Conservation (phyloP, 805 yeast genomes). For the Saturnispora galanensis region DNA sequence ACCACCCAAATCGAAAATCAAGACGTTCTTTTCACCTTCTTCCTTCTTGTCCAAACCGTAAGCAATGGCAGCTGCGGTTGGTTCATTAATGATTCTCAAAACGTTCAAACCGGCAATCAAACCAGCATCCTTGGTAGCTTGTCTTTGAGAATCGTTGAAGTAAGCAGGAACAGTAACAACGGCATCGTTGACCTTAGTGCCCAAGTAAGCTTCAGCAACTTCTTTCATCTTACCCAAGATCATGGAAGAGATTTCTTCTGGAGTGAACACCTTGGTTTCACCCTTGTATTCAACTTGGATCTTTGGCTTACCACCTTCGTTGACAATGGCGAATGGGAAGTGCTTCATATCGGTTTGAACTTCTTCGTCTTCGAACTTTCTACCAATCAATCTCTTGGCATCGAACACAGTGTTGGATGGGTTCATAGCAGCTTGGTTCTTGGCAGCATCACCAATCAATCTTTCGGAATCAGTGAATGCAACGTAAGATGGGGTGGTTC, state of each 20-base stretch:
- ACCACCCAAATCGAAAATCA: constrained; percentile 72
- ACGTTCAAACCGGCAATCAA: constrained; percentile 66
- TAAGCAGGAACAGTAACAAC: constrained; percentile 83
- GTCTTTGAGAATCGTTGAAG: constrained; percentile 74
- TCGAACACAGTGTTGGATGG: constrained; percentile 86
- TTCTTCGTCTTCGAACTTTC: constrained; percentile 74
- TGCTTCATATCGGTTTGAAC: constrained; percentile 79
- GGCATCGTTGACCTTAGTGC: constrained; percentile 50
- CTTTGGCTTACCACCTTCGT: constrained; percentile 78
- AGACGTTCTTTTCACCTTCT: constrained; percentile 39
- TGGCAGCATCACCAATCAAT: constrained; percentile 93
- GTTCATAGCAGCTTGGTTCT: constrained; percentile 94
- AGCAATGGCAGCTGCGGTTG: constrained; percentile 80
- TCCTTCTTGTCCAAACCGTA: constrained; percentile 57
- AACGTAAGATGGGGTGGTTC: constrained; percentile 94
- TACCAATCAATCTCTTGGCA: constrained; percentile 90
- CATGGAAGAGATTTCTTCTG: constrained; percentile 94
- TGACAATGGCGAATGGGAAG: constrained; percentile 83
- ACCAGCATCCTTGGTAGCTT: constrained; percentile 77
- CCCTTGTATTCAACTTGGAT: constrained; percentile 91
- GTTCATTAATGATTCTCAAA: constrained; percentile 70
- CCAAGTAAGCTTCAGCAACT: constrained; percentile 51
- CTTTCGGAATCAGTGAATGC: constrained; percentile 92
- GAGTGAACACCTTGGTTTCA: constrained; percentile 82
- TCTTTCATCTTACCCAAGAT: constrained; percentile 57